Percentiles rank a stretch among this genome's conserved stretches.
phyloP scores from a whole-genome alignment of 2,329 filamentous ascomycete genomes.

The Ustulina deusta region DNA sequence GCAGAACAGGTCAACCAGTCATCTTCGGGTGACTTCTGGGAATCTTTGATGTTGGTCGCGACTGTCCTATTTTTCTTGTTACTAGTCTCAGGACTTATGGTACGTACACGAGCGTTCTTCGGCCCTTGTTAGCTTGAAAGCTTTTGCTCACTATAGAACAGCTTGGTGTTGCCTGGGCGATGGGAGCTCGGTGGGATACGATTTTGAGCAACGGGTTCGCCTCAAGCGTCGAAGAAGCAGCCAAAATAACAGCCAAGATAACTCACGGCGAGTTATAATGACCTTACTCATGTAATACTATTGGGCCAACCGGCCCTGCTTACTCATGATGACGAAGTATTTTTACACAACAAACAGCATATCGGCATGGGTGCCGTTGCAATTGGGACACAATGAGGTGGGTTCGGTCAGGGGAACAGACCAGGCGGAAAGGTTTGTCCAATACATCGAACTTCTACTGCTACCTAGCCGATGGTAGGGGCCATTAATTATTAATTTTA shows the following conservation, averaged over 20 bases:
- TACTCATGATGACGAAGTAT: conserved; percentile 41
- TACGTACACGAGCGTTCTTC: conserved; percentile 59
- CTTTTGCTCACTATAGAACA: conserved; percentile 54
- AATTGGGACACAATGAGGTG: conserved; percentile 29
- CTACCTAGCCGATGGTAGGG: conserved; percentile 23
- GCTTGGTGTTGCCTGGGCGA: conserved; percentile 81
- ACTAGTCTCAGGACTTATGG: conserved; percentile 82
- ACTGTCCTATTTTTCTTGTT: conserved; percentile 76
- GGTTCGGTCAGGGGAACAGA: conserved; percentile 23
- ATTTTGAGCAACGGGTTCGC: conserved; percentile 62
- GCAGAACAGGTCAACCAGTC: conserved; percentile 57
- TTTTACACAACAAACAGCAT: conserved; percentile 31
- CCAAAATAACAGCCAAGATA: conserved; percentile 42
- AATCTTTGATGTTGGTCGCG: conserved; percentile 73
- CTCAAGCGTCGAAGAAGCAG: conserved; percentile 53
- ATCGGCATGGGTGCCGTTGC: conserved; percentile 28
- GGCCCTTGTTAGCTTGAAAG: background rate
- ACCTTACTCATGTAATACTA: conserved; percentile 25
- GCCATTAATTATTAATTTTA: conserved; percentile 38
- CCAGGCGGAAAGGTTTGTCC: conserved; percentile 28
- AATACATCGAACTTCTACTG: conserved; percentile 16
- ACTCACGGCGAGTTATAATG: conserved; percentile 49
- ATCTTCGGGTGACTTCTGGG: conserved; percentile 64
- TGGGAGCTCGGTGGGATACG: conserved; percentile 86
- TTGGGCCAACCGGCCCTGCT: conserved; percentile 8